A percentile compares a stretch with the other conserved stretches of the same genome.
These are phyloP conservation scores for Globisporangium echinulatum DNA, from an alignment of 352 stramenopile species.

Conservation along the genomic window DNA sequence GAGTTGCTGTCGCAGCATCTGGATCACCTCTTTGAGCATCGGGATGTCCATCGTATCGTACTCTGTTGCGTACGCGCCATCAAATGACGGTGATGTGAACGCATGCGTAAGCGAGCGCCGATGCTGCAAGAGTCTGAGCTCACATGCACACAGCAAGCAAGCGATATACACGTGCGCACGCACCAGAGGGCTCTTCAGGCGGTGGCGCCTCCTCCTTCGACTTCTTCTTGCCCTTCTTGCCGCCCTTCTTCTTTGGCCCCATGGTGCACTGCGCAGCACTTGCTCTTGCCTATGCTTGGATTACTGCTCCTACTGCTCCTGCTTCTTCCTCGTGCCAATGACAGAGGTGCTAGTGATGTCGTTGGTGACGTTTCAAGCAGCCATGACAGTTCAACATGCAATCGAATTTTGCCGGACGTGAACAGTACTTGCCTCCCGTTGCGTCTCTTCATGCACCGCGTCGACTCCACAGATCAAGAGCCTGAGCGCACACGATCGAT, in stretches of 20 bases:
- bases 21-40: slow-evolving; percentile 91
- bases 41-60: slow-evolving; percentile 92
- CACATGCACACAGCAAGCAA: neutral
- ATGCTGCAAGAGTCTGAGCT: neutral
- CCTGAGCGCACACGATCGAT: no score
- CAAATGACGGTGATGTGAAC: neutral
- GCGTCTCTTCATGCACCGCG: no score
- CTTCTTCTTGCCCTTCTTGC: slow-evolving; percentile 60
- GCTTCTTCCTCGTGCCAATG: neutral
- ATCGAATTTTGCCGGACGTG: no score
- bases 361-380: neutral
- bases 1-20: slow-evolving; percentile 89
- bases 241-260: slow-evolving; percentile 71
- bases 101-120: neutral
- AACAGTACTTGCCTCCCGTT: no score
- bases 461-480: no score
- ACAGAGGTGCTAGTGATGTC: neutral
- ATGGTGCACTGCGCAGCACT: slow-evolving; percentile 14
- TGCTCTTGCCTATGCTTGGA: neutral
- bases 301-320: neutral
- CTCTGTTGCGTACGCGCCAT: slow-evolving; percentile 29
- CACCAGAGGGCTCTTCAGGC: slow-evolving; percentile 69
- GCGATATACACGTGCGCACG: slow-evolving; percentile 1
- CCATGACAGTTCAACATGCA: no score
- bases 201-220: slow-evolving; percentile 58